Percentiles rank a stretch among this genome's conserved stretches.
These are phyloP conservation scores for Nemania sp. DNA, from an alignment of 2,329 filamentous ascomycete genomes.

Conservation along the genomic window DNA sequence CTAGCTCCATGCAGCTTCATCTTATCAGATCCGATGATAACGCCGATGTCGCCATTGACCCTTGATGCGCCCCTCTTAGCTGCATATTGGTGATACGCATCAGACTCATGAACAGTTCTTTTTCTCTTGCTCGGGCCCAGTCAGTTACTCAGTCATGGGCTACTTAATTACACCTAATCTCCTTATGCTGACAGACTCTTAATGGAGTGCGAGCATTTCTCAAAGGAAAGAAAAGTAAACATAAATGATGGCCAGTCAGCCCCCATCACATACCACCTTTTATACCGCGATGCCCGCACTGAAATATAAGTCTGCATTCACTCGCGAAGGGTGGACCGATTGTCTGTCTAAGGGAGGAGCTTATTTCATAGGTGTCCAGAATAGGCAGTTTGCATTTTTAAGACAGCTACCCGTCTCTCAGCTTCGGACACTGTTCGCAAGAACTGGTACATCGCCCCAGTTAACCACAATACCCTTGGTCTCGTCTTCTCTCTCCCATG, in stretches of 20 bases:
- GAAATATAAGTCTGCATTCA: neutral
- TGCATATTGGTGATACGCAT: constrained; percentile 27
- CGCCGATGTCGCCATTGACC: constrained; percentile 46
- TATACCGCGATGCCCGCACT: neutral
- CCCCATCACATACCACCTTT: too few relatives aligned
- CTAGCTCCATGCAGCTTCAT: constrained; percentile 42
- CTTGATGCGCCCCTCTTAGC: constrained; percentile 29
- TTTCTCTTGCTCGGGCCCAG: neutral
- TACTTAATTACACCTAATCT: too few relatives aligned
- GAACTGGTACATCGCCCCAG: constrained; percentile 5
- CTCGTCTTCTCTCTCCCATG: neutral
- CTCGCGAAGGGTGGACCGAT: constrained; percentile 3
- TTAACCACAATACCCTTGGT: constrained; percentile 1
- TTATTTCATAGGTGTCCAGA: constrained; percentile 18
- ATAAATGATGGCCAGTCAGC: too few relatives aligned
- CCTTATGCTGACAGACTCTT: too few relatives aligned
- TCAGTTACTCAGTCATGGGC: neutral
- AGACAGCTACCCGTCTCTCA: constrained; percentile 9
- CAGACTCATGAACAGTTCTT: constrained; percentile 14
- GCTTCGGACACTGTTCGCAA: constrained; percentile 5
- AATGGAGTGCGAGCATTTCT: too few relatives aligned
- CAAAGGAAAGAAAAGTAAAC: too few relatives aligned
- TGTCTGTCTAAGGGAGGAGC: constrained; percentile 14
- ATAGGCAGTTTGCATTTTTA: constrained; percentile 11
- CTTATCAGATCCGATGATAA: constrained; percentile 61